phyloP scores from a whole-genome alignment of 768 basidiomycete genomes.

The Nidula microcarpa region DNA sequence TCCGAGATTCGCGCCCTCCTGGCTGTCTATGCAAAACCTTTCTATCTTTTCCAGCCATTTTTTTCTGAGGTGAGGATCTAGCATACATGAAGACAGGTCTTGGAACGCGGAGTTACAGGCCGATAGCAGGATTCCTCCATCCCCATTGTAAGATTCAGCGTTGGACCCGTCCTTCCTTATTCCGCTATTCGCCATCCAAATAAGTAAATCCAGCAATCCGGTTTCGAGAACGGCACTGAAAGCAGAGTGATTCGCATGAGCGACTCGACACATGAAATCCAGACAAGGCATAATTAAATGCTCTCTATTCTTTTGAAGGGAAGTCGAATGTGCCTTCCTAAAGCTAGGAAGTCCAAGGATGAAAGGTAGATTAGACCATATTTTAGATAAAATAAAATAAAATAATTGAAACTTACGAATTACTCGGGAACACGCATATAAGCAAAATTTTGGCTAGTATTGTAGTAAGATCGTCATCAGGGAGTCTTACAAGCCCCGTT shows the following conservation, averaged over 20 bases:
- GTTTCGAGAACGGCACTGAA: not conserved
- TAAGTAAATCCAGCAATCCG: not conserved
- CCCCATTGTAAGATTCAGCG: too few species aligned
- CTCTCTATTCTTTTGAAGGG: not conserved
- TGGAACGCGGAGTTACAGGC: not conserved
- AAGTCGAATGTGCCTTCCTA: too few species aligned
- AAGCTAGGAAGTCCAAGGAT: too few species aligned
- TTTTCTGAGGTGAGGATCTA: not conserved
- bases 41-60: not conserved
- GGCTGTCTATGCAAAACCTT: not conserved
- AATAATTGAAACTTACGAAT: not conserved
- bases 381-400: too few species aligned
- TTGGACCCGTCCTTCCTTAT: too few species aligned
- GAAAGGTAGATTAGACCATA: too few species aligned
- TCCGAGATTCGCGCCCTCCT: not conserved
- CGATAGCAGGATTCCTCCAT: not conserved
- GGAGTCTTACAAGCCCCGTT: not conserved
- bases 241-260: not conserved
- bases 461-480: not conserved
- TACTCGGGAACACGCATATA: not conserved
- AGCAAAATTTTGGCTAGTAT: not conserved
- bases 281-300: not conserved
- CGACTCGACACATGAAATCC: not conserved
- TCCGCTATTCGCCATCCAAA: not conserved
- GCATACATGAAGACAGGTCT: not conserved